Evolutionary conservation across 2,329 filamentous ascomycete genomes (phyloP), one percentile per base, ranked within the genome.

Genomic region (Phaeomoniella chlamydospora): DNA sequence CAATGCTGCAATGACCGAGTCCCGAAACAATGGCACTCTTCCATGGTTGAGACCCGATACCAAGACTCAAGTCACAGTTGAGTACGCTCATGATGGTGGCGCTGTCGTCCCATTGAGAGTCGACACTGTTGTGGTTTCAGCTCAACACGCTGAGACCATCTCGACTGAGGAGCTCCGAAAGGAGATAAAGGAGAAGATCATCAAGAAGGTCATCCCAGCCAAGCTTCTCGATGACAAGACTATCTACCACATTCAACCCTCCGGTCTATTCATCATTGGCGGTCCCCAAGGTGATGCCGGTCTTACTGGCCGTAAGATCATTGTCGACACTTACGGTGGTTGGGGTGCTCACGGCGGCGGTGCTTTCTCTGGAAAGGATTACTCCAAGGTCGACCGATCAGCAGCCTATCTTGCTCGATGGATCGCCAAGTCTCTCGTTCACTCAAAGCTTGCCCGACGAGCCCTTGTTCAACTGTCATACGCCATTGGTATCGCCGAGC

Each of bases 351-450:
- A 98, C 74, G 90, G 90, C 74, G 90, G 90, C 73, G 90, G 90
- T 80, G 90, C 90, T 64, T 98, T 98, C 82, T 96, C 90, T 55
- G 90, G 90, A 57, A 98, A 98, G 80, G 90, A 98, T 65, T 98
- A 94, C 78, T 94, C 86, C 75, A 98, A 98, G 77, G 90, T 98
- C 66, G 90, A 98, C 62, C 84, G 90, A 54, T 96, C 90, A 37
- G 90, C 90, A 49, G 90, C 90, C 56, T 98, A 98, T 70, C 78
- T 96, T 51, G 87, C 75, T 50, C 86, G 90, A 61, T 98, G 90
- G 90, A 87, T 98, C 62, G 90, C 90, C 68, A 98, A 98, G 77
- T 98, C 90, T 30, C 76, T 98, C 47, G 84, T 98, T 51, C 67
- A 77, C 54, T 82, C 88, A 52, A 80, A 81, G 53, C 80, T 98